These are phyloP conservation scores for Chernovozyma aurita DNA, from an alignment of 1,139 yeast species.

Conservation along the genomic window DNA sequence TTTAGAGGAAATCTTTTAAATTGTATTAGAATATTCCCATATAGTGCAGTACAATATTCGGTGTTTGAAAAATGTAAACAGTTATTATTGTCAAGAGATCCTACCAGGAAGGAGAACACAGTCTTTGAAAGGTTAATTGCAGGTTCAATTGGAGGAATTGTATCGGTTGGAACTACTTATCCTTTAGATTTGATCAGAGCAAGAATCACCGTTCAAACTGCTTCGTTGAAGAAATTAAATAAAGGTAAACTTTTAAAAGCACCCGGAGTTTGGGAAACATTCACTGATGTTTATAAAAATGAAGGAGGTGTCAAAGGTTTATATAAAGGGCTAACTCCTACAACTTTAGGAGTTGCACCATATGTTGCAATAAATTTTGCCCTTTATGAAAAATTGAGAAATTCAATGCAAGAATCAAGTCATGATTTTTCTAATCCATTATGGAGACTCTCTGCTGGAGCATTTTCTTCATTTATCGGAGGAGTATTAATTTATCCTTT, in stretches of 20 bases:
- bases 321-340: slow-evolving; percentile 83
- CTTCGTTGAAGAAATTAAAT: slow-evolving; percentile 54
- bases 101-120: slow-evolving; percentile 35
- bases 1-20: slow-evolving; percentile 89
- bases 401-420: slow-evolving; percentile 38
- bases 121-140: slow-evolving; percentile 59
- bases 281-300: slow-evolving; percentile 52
- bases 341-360: slow-evolving; percentile 92
- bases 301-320: slow-evolving; percentile 84
- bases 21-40: slow-evolving; percentile 87
- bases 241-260: slow-evolving; percentile 46
- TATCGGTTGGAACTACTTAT: slow-evolving; percentile 79
- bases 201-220: slow-evolving; percentile 84
- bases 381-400: slow-evolving; percentile 77
- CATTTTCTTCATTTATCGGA: slow-evolving; percentile 62
- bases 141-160: slow-evolving; percentile 80
- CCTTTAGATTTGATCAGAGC: slow-evolving; percentile 92
- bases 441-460: slow-evolving; percentile 75
- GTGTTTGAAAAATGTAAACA: slow-evolving; percentile 73
- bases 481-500: slow-evolving; percentile 88
- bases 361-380: slow-evolving; percentile 93
- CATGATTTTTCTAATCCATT: slow-evolving; percentile 39
- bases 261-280: slow-evolving; percentile 65
- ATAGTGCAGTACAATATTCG: slow-evolving; percentile 91
- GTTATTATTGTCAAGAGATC: slow-evolving; percentile 31